Evolutionary conservation across 2,329 filamentous ascomycete species (phyloP).

Genomic region (Colletotrichum caudatum): DNA sequence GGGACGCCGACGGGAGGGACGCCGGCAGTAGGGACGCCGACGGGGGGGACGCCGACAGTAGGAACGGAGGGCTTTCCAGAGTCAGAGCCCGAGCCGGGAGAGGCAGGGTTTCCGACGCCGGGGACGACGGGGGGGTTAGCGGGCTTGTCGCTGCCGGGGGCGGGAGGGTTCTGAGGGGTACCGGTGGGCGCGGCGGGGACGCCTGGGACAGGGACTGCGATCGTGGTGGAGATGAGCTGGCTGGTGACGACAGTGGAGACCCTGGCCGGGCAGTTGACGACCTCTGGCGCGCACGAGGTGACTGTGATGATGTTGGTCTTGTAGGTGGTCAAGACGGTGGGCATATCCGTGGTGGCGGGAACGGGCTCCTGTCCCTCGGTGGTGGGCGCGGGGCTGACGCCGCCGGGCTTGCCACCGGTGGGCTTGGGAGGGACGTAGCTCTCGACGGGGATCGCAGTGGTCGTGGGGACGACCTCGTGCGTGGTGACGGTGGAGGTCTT

Average conservation of each 20-base stretch:
- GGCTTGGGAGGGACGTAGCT: constrained; percentile 34
- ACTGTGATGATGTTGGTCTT: constrained; percentile 55
- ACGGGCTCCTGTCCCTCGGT: constrained; percentile 46
- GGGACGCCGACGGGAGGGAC: neutral
- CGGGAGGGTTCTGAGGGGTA: constrained; percentile 31
- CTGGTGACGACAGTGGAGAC: constrained; percentile 53
- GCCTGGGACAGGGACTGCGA: constrained; percentile 10
- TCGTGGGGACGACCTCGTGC: constrained; percentile 30
- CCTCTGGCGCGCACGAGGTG: constrained; percentile 64
- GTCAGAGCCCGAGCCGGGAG: constrained; percentile 47
- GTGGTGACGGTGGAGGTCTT: constrained; percentile 36
- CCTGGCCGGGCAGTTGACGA: constrained; percentile 53
- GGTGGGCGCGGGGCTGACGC: constrained; percentile 36
- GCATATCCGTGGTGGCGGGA: constrained; percentile 45
- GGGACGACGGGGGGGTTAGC: constrained; percentile 19
- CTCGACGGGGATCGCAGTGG: constrained; percentile 31
- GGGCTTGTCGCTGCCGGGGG: constrained; percentile 12
- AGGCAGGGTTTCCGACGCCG: constrained; percentile 10
- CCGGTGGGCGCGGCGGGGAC: constrained; percentile 12
- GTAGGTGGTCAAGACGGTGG: constrained; percentile 53
- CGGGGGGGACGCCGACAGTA: neutral
- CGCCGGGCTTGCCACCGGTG: constrained; percentile 20
- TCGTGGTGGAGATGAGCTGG: constrained; percentile 50
- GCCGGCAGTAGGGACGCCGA: neutral
- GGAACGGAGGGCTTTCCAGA: constrained; percentile 45